phyloP scores from a whole-genome alignment of 2,329 filamentous ascomycete genomes.

The Elsinoe necatrix region DNA sequence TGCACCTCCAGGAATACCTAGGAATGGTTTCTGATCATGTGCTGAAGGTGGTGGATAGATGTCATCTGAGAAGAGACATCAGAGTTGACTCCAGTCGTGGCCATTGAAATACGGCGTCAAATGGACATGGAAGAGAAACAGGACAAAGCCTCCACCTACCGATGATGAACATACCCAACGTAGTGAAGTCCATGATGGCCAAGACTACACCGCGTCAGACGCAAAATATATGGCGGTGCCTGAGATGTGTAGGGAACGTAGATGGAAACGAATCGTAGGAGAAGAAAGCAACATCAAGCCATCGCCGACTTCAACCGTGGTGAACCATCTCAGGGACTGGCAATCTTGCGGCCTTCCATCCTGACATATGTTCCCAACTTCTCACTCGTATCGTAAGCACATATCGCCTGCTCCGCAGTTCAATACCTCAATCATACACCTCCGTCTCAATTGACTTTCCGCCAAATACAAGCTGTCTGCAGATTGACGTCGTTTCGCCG shows the following conservation, averaged over 20 bases:
- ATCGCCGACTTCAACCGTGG: neutral
- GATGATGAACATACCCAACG: constrained; percentile 57
- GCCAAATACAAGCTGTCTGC: neutral
- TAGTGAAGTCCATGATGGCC: constrained; percentile 46
- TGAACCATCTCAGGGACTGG: constrained; percentile 6
- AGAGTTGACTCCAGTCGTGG: neutral
- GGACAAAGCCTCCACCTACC: constrained; percentile 33
- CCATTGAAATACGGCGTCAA: neutral
- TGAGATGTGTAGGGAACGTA: neutral
- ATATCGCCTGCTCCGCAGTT: no score
- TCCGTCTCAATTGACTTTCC: neutral
- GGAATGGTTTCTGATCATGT: constrained; percentile 47
- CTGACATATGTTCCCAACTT: neutral
- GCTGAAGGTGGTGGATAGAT: constrained; percentile 73
- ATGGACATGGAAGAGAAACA: constrained; percentile 4
- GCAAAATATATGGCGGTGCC: neutral
- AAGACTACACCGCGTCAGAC: neutral
- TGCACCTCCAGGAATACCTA: constrained; percentile 77
- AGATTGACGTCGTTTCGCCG: constrained; percentile 9
- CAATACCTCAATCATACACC: no score
- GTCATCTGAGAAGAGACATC: constrained; percentile 54
- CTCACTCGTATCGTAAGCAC: no score
- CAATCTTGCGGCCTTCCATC: neutral
- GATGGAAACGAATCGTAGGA: neutral
- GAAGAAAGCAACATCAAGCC: neutral